A percentile compares a stretch with the other conserved stretches of the same genome.
Evolutionary conservation across 2,329 filamentous ascomycete genomes (phyloP).

Genomic region (Ascosphaera acerosa): DNA sequence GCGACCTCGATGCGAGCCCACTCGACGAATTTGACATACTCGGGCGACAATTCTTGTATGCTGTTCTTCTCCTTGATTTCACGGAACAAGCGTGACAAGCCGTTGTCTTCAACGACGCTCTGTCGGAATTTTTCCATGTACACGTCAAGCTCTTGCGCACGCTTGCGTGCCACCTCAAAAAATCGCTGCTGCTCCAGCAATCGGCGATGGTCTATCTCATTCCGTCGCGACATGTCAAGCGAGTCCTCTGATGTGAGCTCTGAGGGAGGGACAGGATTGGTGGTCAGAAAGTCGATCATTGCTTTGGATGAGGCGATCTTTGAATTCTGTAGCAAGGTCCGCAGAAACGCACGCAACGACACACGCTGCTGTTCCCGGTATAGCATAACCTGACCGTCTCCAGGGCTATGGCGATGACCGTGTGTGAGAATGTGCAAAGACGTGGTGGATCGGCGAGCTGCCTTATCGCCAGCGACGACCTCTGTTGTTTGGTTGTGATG

Average conservation of each 20-base stretch:
- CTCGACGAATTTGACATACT: conserved; percentile 95
- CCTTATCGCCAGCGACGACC: no score
- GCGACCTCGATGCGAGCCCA: conserved; percentile 95
- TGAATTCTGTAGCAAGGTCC: conserved; percentile 60
- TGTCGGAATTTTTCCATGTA: conserved; percentile 74
- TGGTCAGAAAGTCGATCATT: conserved; percentile 60
- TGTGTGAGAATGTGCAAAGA: conserved; percentile 4
- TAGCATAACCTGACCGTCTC: conserved; percentile 26
- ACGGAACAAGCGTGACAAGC: conserved; percentile 71
- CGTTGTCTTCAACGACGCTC: conserved; percentile 50
- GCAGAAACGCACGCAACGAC: conserved; percentile 72
- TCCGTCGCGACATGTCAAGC: conserved; percentile 54
- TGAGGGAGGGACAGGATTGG: conserved; percentile 32
- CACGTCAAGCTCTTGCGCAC: conserved; percentile 78
- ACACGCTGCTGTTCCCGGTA: conserved; percentile 79
- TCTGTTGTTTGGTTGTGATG: neutral
- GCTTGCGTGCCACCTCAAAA: conserved; percentile 78
- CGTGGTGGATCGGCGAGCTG: no score
- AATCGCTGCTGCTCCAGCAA: conserved; percentile 84
- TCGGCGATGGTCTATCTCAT: conserved; percentile 61
- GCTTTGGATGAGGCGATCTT: conserved; percentile 62
- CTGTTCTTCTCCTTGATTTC: conserved; percentile 80
- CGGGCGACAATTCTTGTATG: conserved; percentile 68
- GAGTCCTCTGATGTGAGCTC: conserved; percentile 52
- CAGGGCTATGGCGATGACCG: conserved; percentile 9